Evolutionary conservation across 352 stramenopile genomes (phyloP), one percentile per base, ranked within the genome.

Genomic region (Phytopythium mirpurense): DNA sequence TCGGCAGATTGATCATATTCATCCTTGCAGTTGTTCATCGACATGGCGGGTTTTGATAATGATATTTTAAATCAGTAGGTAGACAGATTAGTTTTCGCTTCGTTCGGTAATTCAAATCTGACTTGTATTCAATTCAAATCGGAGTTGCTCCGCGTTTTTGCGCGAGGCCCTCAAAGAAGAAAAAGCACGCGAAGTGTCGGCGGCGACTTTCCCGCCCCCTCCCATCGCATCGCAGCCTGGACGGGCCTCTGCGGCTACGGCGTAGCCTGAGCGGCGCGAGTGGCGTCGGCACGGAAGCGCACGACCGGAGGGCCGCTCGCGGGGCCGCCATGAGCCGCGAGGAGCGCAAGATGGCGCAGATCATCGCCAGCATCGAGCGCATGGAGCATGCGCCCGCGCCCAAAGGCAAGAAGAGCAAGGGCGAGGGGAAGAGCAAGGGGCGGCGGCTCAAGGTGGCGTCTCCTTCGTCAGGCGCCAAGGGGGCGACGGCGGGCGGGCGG

Each of bases 291-390:
- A 41, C 23, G 37, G 37, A 18, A n/a, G 19, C 38, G 21, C 36
- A 12, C 19, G 21, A 11, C 19, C 6, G 32, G 32, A 10, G 6
- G 7, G 32, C 5, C 29, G 38, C 1, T 6, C 19, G 11, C 5
- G 38, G 8, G 11, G 23, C 21, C 18, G 24, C 23, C 41, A 88
- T 88, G 78, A 86, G 75, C 56, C 74, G 78, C 26, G 78, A 88
- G 56, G 78, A 86, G 59, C 78, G 78, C 40, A 88, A 88, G 63
- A 88, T 86, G 78, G 75, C 74, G 60, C 78, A 88, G 62, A 88
- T 88, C 54, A 84, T 86, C 60, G 78, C 78, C 41, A 85, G 70
- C 46, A 88, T 88, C 60, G 78, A 88, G 70, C 77, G 77, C 60
- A 86, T 86, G 75, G 75, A 86, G 62, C 75, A 84, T 71, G 70